Conservation (phyloP, 75 land plant species). For the Azolla pinnata region DNA sequence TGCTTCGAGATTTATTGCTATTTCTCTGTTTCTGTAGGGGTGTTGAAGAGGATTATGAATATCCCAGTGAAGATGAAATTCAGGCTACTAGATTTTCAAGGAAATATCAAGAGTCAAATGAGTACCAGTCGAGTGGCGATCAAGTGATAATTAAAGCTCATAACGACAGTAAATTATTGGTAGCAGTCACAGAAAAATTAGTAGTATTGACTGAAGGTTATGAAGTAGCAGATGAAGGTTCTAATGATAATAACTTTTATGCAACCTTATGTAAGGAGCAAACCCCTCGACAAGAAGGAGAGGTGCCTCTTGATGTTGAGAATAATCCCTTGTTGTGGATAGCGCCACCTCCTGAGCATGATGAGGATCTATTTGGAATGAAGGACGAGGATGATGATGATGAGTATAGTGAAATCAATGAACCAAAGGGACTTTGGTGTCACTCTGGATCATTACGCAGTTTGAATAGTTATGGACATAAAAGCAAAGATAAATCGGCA, state of each 20-base stretch:
- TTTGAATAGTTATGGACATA: constrained; percentile 23
- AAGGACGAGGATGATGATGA: constrained; percentile 51
- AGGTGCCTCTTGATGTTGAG: constrained; percentile 19
- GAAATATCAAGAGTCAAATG: no score
- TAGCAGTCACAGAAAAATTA: neutral
- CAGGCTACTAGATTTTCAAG: no score
- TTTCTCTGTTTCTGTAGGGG: neutral
- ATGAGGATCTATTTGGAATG: constrained; percentile 49
- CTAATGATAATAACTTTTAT: neutral
- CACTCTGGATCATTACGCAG: constrained; percentile 41
- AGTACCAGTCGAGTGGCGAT: neutral
- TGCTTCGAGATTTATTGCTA: neutral
- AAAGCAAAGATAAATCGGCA: constrained; percentile 13
- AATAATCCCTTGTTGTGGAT: constrained; percentile 40
- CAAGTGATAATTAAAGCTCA: neutral
- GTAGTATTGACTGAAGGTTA: neutral
- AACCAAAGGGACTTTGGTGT: constrained; percentile 57
- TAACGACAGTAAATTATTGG: neutral
- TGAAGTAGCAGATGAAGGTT: constrained; percentile 2
- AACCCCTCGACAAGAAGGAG: neutral
- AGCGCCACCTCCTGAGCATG: constrained; percentile 66
- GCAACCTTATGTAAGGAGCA: neutral
- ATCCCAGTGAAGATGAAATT: neutral
- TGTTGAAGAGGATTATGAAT: neutral
- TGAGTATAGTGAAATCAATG: no score